Evolutionary conservation across 192 early-diverging fungal species (phyloP).

Genomic region (Coemansia sp.): DNA sequence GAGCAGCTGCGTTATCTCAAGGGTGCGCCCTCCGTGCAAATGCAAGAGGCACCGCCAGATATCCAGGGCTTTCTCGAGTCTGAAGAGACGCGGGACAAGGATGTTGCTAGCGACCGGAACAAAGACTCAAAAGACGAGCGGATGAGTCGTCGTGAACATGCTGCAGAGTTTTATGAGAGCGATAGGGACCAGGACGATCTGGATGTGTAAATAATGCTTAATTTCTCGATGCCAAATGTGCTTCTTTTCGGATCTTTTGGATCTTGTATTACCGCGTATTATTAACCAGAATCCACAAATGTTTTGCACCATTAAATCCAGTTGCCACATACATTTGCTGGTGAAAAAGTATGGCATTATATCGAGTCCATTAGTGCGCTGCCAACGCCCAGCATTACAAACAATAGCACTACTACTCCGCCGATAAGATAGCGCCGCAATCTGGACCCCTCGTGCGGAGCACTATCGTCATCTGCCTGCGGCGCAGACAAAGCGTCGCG

Average conservation of each 20-base stretch:
- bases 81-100: constrained; percentile 30
- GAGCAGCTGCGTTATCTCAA: constrained; percentile 87
- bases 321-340: too few relatives aligned
- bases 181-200: constrained; percentile 40
- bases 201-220: background rate
- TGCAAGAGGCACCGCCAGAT: constrained; percentile 80
- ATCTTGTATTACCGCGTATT: too few relatives aligned
- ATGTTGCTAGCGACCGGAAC: constrained; percentile 17
- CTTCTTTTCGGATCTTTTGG: too few relatives aligned
- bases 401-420: constrained; percentile 14
- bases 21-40: constrained; percentile 92
- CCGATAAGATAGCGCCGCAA: constrained; percentile 11
- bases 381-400: constrained; percentile 16
- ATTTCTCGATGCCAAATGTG: background rate
- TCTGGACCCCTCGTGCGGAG: background rate
- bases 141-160: constrained; percentile 20
- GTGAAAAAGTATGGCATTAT: background rate
- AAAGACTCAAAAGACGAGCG: constrained; percentile 35
- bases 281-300: too few relatives aligned
- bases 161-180: constrained; percentile 50
- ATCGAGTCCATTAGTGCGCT: constrained; percentile 20
- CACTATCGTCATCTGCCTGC: background rate
- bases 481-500: constrained; percentile 1
- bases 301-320: too few relatives aligned
- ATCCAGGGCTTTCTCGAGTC: constrained; percentile 54